Percentiles rank a stretch among this genome's conserved stretches.
These are phyloP conservation scores for Pythium oligandrum DNA, from an alignment of 352 stramenopile species.

Conservation along the genomic window DNA sequence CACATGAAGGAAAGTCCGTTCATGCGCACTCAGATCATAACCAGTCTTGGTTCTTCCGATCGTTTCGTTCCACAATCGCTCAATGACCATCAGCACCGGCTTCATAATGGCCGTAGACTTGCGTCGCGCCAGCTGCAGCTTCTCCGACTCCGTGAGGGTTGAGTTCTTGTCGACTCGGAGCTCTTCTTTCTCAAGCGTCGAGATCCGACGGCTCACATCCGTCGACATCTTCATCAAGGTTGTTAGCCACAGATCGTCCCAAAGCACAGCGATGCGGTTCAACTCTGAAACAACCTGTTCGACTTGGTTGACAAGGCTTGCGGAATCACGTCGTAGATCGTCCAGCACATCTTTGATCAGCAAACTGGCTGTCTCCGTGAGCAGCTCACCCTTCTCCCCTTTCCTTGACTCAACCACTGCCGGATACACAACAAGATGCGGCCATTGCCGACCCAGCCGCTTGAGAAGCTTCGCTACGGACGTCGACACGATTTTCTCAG, in stretches of 20 bases:
- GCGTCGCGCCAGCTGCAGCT: slow-evolving; percentile 50
- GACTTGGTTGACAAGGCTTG: slow-evolving; percentile 49
- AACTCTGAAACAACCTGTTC: slow-evolving; percentile 64
- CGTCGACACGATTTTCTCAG: slow-evolving; percentile 37
- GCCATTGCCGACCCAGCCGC: slow-evolving; percentile 52
- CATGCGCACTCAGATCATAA: slow-evolving; percentile 47
- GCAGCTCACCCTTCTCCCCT: slow-evolving; percentile 3
- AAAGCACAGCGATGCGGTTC: slow-evolving; percentile 73
- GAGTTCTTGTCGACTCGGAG: slow-evolving; percentile 63
- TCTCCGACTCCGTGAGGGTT: slow-evolving; percentile 55
- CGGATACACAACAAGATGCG: slow-evolving; percentile 72
- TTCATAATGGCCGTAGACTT: slow-evolving; percentile 85
- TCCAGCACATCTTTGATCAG: slow-evolving; percentile 34
- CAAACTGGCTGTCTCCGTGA: slow-evolving; percentile 2
- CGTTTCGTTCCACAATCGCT: slow-evolving; percentile 63
- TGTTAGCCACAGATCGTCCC: slow-evolving; percentile 79
- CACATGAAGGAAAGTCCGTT: slow-evolving; percentile 64
- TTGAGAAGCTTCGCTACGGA: slow-evolving; percentile 56
- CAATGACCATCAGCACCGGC: slow-evolving; percentile 61
- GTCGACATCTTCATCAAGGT: slow-evolving; percentile 66
- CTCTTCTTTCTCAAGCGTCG: slow-evolving; percentile 75
- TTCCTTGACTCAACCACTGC: slow-evolving; percentile 50
- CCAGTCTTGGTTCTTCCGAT: slow-evolving; percentile 23
- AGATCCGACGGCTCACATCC: slow-evolving; percentile 59
- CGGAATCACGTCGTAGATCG: slow-evolving; percentile 33